These are phyloP conservation scores for Carex arenaria DNA, from an alignment of 202 grass and related monocot genomes.

Conservation along the genomic window DNA sequence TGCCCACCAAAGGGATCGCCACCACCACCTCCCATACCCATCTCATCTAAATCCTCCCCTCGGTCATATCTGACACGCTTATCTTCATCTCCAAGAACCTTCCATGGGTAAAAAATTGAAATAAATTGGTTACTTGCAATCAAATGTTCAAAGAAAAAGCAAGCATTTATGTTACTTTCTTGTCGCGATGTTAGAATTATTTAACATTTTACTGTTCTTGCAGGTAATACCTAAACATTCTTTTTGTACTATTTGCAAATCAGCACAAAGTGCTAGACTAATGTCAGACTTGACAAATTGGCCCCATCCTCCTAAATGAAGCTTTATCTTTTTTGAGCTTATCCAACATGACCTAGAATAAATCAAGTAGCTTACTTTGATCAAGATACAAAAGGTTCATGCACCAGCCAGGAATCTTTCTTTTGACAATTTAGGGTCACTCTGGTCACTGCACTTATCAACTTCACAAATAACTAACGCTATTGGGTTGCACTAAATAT, in stretches of 20 bases:
- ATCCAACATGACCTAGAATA: background rate
- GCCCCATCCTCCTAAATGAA: background rate
- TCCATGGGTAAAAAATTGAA: background rate
- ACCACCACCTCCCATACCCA: constrained; percentile 50
- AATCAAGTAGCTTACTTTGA: background rate
- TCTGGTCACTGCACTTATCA: background rate
- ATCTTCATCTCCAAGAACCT: constrained; percentile 95
- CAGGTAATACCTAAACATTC: background rate
- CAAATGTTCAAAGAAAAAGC: background rate
- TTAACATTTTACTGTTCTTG: background rate
- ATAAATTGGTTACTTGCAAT: background rate
- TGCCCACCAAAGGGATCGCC: constrained; percentile 74
- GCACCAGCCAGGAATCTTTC: background rate
- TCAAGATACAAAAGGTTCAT: background rate
- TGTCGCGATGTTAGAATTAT: background rate
- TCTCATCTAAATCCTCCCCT: constrained; percentile 90
- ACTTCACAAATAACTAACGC: background rate
- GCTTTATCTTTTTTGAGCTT: background rate
- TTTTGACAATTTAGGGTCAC: background rate
- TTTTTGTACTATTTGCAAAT: background rate
- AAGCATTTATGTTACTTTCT: background rate
- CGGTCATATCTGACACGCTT: constrained; percentile 85
- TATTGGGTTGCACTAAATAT: background rate
- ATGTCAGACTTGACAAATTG: background rate
- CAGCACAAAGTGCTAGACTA: background rate